Evolutionary conservation across 2,329 filamentous ascomycete species (phyloP).

Genomic region (Simplicillium sp.): DNA sequence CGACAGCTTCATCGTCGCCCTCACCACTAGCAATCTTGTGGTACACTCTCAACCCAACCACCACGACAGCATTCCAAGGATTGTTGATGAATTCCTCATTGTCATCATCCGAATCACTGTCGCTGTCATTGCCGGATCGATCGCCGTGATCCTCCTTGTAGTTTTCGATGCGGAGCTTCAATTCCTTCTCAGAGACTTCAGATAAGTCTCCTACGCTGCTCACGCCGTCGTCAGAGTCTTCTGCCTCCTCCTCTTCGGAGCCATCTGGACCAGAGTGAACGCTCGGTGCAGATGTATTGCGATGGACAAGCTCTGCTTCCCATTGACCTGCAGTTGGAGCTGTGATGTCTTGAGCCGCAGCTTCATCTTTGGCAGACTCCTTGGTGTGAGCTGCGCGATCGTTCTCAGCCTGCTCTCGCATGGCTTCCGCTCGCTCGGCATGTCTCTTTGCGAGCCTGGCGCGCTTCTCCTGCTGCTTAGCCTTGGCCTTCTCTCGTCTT

Average conservation of each 20-base stretch:
- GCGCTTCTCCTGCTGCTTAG: slow-evolving; percentile 21
- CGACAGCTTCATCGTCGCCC: slow-evolving; percentile 20
- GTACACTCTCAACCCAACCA: slow-evolving; percentile 53
- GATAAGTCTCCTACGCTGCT: too few species aligned
- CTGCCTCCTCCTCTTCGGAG: too few species aligned
- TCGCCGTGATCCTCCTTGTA: neutral
- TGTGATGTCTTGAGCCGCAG: too few species aligned
- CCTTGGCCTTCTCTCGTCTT: slow-evolving; percentile 13
- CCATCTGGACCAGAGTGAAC: too few species aligned
- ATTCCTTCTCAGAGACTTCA: too few species aligned
- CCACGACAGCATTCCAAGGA: slow-evolving; percentile 55
- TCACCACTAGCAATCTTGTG: slow-evolving; percentile 30
- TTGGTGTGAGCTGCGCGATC: slow-evolving; percentile 14
- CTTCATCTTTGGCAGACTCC: slow-evolving; percentile 3
- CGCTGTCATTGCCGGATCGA: neutral
- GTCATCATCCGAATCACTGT: neutral
- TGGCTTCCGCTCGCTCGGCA: slow-evolving; percentile 14
- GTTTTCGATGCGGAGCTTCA: slow-evolving; percentile 4
- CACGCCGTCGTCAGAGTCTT: too few species aligned
- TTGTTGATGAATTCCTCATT: slow-evolving; percentile 38
- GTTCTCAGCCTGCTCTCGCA: slow-evolving; percentile 9
- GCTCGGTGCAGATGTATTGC: too few species aligned
- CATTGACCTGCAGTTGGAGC: too few species aligned
- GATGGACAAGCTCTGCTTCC: too few species aligned
- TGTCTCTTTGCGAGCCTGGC: slow-evolving; percentile 7